A percentile compares a stretch with the other conserved stretches of the same genome.
Conservation (phyloP, 495 filamentous ascomycete genomes). For the Tuber melanosporum region DNA sequence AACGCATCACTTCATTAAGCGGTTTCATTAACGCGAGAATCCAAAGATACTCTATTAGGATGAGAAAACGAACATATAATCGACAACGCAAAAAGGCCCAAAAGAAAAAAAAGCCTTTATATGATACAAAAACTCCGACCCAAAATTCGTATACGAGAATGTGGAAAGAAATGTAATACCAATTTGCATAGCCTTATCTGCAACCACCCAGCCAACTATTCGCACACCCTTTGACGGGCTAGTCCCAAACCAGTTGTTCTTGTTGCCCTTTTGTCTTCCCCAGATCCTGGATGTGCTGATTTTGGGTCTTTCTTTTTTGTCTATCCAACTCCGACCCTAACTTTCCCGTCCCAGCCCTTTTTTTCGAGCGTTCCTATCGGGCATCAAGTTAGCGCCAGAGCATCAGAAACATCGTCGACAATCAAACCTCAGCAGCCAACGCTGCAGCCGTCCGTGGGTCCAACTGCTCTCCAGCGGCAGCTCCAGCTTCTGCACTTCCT, state of each 20-base stretch:
- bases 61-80: background rate
- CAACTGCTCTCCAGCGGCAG: conserved; percentile 5
- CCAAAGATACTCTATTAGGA: background rate
- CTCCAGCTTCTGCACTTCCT: conserved; percentile 1
- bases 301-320: conserved; percentile 30
- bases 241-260: conserved; percentile 33
- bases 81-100: background rate
- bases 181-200: background rate
- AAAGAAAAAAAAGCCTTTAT: background rate
- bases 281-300: conserved; percentile 31
- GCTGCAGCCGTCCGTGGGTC: conserved; percentile 30
- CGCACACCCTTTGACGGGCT: background rate
- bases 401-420: background rate
- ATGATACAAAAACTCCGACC: background rate
- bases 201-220: conserved; percentile 2
- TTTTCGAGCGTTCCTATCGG: conserved; percentile 29
- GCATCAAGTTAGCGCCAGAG: conserved; percentile 3
- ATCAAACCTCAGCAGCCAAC: conserved; percentile 28
- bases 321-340: conserved; percentile 24
- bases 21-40: background rate
- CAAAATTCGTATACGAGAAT: background rate
- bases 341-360: conserved; percentile 21
- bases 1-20: background rate
- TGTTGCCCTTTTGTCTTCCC: conserved; percentile 32
- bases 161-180: background rate